A percentile compares a stretch with the other conserved stretches of the same genome.
Conservation (phyloP, 2,329 filamentous ascomycete genomes). For the Hypomyces perniciosus region DNA sequence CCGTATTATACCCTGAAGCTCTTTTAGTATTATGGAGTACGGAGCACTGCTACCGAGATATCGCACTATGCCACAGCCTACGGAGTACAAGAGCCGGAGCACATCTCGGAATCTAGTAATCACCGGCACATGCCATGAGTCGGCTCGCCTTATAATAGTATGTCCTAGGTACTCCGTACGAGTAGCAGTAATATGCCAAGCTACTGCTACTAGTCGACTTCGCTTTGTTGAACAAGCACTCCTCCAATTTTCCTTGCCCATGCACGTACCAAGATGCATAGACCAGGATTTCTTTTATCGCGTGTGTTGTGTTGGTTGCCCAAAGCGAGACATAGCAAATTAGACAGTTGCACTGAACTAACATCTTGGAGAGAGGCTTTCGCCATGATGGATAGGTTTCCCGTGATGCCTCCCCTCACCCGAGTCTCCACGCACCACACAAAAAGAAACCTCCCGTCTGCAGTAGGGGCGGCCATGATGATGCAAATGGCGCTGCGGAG, state of each 20-base stretch:
- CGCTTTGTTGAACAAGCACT: not conserved
- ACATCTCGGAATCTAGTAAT: too few relatives aligned
- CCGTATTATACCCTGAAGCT: too few relatives aligned
- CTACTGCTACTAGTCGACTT: too few relatives aligned
- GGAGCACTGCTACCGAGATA: too few relatives aligned
- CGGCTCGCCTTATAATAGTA: too few relatives aligned
- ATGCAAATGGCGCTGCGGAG: conserved; percentile 2
- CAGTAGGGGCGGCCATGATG: conserved; percentile 1
- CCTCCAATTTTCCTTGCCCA: not conserved
- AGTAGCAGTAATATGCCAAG: too few relatives aligned
- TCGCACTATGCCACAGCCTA: too few relatives aligned
- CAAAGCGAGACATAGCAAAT: not conserved
- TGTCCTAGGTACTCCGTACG: too few relatives aligned
- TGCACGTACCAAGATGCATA: conserved; percentile 1
- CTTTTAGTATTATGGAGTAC: too few relatives aligned
- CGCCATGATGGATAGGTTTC: not conserved
- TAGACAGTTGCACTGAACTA: not conserved
- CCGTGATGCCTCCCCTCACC: not conserved
- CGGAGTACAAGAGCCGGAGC: too few relatives aligned
- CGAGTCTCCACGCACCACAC: not conserved
- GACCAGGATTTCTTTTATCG: not conserved
- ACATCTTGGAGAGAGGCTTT: not conserved
- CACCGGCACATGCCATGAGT: too few relatives aligned
- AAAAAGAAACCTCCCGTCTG: not conserved
- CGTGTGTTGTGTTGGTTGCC: not conserved